Evolutionary conservation across 2,329 filamentous ascomycete genomes (phyloP).

Genomic region (Paecilomyces variotii): DNA sequence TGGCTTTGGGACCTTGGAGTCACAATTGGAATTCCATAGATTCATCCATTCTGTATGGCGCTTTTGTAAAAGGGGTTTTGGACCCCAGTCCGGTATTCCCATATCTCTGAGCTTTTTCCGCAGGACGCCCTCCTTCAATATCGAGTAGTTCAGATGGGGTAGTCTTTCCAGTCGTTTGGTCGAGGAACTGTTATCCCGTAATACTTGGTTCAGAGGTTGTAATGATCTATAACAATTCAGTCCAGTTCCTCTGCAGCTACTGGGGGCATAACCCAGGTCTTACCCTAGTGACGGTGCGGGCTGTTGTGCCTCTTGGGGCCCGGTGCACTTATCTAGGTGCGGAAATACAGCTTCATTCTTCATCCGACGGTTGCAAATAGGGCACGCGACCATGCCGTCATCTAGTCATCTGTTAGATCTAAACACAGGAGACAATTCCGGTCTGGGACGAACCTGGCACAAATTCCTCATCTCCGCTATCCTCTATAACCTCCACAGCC

Average conservation of each 20-base stretch:
- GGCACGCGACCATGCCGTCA: constrained; percentile 74
- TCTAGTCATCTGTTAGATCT: constrained; percentile 35
- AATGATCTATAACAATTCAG: constrained; percentile 11
- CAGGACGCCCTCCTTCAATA: constrained; percentile 71
- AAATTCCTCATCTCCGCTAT: constrained; percentile 35
- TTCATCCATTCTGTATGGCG: constrained; percentile 92
- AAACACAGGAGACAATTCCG: not conserved
- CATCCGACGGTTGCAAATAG: constrained; percentile 72
- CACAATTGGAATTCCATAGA: constrained; percentile 94
- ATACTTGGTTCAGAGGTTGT: constrained; percentile 11
- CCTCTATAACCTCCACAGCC: constrained; percentile 26
- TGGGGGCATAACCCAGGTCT: too few species aligned
- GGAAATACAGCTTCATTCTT: constrained; percentile 67
- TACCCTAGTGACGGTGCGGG: constrained; percentile 19
- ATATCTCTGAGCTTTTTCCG: constrained; percentile 75
- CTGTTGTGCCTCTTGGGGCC: constrained; percentile 11
- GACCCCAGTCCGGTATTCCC: constrained; percentile 65
- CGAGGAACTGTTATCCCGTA: constrained; percentile 10
- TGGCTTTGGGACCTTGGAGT: constrained; percentile 63
- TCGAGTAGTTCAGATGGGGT: constrained; percentile 74
- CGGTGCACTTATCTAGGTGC: constrained; percentile 67
- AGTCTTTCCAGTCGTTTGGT: constrained; percentile 53
- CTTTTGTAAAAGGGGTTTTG: constrained; percentile 61
- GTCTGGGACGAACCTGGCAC: constrained; percentile 21
- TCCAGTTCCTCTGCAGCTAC: not conserved